These are phyloP conservation scores for Amanita jacksonii DNA, from an alignment of 768 basidiomycete genomes.

Conservation along the genomic window DNA sequence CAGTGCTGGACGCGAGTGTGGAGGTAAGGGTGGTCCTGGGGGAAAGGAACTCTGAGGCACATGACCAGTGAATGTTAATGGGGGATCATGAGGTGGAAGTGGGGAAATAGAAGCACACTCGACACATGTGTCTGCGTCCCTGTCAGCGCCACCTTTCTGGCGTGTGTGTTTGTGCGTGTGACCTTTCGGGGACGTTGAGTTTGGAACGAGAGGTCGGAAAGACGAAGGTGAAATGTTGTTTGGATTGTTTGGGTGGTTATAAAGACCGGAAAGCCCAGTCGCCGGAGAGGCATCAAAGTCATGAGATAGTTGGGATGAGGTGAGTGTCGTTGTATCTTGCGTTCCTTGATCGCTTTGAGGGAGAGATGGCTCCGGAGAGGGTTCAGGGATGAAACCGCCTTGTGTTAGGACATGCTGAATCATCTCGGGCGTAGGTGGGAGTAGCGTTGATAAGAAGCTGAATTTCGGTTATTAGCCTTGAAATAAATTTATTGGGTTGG, in stretches of 20 bases:
- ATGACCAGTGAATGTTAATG: conserved; percentile 7
- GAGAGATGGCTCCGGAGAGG: conserved; percentile 2
- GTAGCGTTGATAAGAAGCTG: conserved; percentile 66
- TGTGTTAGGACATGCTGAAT: conserved; percentile 60
- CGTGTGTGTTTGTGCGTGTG: not conserved
- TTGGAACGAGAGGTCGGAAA: not conserved
- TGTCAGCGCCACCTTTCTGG: not conserved
- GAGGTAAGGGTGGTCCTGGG: not conserved
- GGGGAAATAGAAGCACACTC: conserved; percentile 6
- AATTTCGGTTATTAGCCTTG: not conserved
- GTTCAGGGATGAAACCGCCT: conserved; percentile 35
- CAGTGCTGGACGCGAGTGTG: not conserved
- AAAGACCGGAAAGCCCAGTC: conserved; percentile 12
- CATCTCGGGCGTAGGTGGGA: conserved; percentile 66
- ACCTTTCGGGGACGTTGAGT: not conserved
- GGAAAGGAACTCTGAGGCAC: conserved; percentile 8
- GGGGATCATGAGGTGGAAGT: conserved; percentile 16
- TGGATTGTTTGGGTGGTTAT: conserved; percentile 7
- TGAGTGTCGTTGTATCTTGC: conserved; percentile 14
- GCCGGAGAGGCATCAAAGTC: conserved; percentile 19
- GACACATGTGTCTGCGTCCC: conserved; percentile 1
- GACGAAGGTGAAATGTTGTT: conserved; percentile 9
- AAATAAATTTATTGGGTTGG: not conserved
- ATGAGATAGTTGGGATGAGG: conserved; percentile 22
- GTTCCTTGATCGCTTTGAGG: conserved; percentile 6